Evolutionary conservation across 768 basidiomycete genomes (phyloP).

Genomic region (Tylopilus vinaceipallidus): DNA sequence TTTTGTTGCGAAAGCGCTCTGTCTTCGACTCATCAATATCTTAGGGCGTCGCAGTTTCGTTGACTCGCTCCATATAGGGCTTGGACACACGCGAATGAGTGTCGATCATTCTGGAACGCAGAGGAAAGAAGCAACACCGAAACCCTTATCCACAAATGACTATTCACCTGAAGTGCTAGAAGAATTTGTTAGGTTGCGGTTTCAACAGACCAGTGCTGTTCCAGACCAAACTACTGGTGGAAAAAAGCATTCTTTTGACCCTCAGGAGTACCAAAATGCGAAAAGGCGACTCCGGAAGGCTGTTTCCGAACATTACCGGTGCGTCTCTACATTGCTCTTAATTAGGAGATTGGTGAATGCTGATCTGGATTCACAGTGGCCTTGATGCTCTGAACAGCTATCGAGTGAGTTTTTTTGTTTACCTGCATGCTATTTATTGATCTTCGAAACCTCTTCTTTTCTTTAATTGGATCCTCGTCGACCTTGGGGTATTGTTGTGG

Average conservation of each 20-base stretch:
- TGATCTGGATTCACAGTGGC: slow-evolving; percentile 41
- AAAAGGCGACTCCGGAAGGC: slow-evolving; percentile 85
- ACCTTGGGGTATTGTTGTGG: background rate
- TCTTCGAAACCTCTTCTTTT: background rate
- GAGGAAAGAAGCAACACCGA: background rate
- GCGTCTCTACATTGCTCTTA: slow-evolving; percentile 7
- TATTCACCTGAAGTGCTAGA: background rate
- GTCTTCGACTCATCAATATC: background rate
- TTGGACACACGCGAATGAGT: background rate
- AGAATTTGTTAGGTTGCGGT: background rate
- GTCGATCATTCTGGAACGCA: background rate
- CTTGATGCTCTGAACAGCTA: slow-evolving; percentile 89
- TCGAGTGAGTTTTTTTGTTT: slow-evolving; percentile 51
- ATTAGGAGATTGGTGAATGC: slow-evolving; percentile 4
- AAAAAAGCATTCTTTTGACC: slow-evolving; percentile 40
- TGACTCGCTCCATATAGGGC: background rate
- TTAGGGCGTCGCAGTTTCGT: background rate
- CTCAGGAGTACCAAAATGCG: slow-evolving; percentile 81
- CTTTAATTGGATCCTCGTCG: background rate
- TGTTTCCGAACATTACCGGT: slow-evolving; percentile 81
- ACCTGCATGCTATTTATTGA: background rate
- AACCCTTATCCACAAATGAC: background rate
- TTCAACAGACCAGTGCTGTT: background rate
- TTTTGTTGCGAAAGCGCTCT: background rate
- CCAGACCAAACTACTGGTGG: background rate